Percentiles rank a stretch among this genome's conserved stretches.
phyloP scores from a whole-genome alignment of 108 stramenopile genomes.

The Pseudonitzschia pungens region DNA sequence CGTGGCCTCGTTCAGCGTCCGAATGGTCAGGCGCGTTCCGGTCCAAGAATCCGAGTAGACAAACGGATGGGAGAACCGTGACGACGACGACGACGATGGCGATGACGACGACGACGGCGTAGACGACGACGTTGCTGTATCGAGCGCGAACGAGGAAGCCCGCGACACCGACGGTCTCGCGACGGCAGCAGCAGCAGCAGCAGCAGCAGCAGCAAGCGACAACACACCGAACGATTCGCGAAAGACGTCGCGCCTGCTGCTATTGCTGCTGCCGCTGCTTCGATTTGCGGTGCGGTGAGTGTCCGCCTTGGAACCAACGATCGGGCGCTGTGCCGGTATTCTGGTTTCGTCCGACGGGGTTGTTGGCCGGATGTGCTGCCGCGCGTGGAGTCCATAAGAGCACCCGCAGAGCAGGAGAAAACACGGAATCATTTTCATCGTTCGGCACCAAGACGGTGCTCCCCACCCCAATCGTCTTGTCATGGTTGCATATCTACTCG shows the following conservation, averaged over 20 bases:
- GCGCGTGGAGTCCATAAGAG: background rate
- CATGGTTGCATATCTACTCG: background rate
- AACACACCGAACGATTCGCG: background rate
- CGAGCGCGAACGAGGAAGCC: background rate
- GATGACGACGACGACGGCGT: background rate
- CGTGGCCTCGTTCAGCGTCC: slow-evolving; percentile 25
- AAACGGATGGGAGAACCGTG: background rate
- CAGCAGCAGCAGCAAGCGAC: background rate
- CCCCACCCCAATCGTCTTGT: background rate
- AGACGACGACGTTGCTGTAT: too few relatives aligned
- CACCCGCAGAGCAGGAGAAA: background rate
- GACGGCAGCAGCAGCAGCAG: background rate
- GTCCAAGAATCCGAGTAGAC: slow-evolving; percentile 43
- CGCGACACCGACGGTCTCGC: background rate
- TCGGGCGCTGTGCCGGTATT: background rate
- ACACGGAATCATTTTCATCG: background rate
- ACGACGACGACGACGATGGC: background rate
- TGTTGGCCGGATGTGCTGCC: background rate
- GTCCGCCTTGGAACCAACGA: background rate
- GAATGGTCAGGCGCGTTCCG: slow-evolving; percentile 33
- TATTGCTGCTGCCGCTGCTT: background rate
- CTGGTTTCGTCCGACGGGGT: background rate
- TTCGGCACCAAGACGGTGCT: background rate
- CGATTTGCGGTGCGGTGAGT: background rate
- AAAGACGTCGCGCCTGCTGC: background rate